Percentiles rank a stretch among this genome's conserved stretches.
phyloP scores from a whole-genome alignment of 345 rosid species.

The Corymbia maculata region DNA sequence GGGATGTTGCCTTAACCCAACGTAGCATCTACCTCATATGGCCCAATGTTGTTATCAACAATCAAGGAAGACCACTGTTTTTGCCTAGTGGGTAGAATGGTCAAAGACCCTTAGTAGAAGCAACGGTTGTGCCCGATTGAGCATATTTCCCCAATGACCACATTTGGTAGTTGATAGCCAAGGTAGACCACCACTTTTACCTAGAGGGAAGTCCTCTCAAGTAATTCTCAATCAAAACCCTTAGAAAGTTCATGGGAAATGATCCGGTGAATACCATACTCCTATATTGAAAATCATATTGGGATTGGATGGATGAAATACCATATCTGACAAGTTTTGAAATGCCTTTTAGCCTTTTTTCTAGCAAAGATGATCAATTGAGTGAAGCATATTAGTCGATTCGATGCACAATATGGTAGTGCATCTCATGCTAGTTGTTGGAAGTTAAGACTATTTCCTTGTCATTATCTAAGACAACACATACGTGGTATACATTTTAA shows the following conservation, averaged over 20 bases:
- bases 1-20: no score
- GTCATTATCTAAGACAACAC: not conserved
- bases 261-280: rapidly evolving
- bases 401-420: not conserved
- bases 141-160: not conserved
- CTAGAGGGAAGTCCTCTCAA: not conserved
- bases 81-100: not conserved
- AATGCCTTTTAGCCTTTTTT: not conserved
- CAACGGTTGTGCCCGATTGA: not conserved
- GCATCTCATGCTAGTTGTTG: not conserved
- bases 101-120: not conserved
- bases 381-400: not conserved
- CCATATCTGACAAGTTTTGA: not conserved
- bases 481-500: not conserved
- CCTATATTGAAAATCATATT: not conserved
- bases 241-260: not conserved
- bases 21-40: rapidly evolving
- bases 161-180: not conserved
- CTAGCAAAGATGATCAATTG: not conserved
- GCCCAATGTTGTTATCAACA: rapidly evolving
- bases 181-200: not conserved
- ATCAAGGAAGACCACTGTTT: no score
- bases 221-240: not conserved
- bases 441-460: not conserved
- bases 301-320: not conserved